Base-by-base conservation (phyloP, 2,329 filamentous ascomycete genomes). In the Apiospora marii region DNA sequence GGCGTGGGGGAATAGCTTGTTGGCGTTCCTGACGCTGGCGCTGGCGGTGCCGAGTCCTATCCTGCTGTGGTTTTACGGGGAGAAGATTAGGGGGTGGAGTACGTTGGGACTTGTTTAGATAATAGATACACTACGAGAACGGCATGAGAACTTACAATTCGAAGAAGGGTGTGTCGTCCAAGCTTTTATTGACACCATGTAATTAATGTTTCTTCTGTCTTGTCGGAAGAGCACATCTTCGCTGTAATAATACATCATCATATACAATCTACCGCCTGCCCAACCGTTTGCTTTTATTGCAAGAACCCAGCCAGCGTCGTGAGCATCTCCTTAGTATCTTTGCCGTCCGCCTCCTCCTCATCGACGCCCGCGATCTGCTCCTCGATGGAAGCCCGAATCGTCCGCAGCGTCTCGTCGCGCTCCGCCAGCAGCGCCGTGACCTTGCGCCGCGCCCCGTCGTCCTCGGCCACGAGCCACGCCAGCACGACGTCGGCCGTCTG, bases 401-500 rank as follows among this genome's bases (percentile, higher is more conserved):
- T 85, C 4, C 80, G 84, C 24, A 97, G 79, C 10, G 86, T 85
- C 79, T 94, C 92, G 76, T 93, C 93, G 27, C 88, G 87, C 73
- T 94, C 92, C 0, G 88, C 90, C 53, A 98, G 83, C 4, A 93
- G 82, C 30, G 86, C 83, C 69, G 86, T 82, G 44, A 98, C 90
- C 77, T 87, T 92, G 72, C 84, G 86, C 77, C 87, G 90, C 1
- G 94, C 93, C 0, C 94, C 94, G 46, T 87, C 87, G 78, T 99
- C 96, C 83, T 99, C 96, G 0, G 95, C 96, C 10, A 94, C 88
- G 44, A 98, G 87, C 96, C 96, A 99, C 16, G 95, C 94, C 43
- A 99, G 83, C 43, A 96, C 90, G 0, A 95, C 88, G 84, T 98
- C 96, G 67, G 96, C 89, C 2, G 90, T 93, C 84, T 98, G 94